A percentile compares a stretch with the other conserved stretches of the same genome.
These are phyloP conservation scores for Fusarium nisikadoi DNA, from an alignment of 2,329 filamentous ascomycete genomes.

Conservation along the genomic window DNA sequence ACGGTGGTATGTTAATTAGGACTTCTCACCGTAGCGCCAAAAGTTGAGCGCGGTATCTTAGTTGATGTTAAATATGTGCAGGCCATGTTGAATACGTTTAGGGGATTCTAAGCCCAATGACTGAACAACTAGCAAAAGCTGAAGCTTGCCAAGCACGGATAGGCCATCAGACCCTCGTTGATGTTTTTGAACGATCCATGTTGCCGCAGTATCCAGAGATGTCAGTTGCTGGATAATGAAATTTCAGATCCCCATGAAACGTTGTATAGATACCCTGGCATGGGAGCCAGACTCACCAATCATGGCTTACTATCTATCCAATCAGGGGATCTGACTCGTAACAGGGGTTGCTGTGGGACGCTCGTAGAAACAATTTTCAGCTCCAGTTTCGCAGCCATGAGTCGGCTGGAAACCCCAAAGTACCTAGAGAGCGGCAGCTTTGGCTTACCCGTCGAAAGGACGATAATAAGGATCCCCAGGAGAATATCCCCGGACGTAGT, in stretches of 20 bases:
- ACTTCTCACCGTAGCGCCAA: not conserved
- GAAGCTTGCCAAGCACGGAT: not conserved
- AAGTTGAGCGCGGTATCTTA: not conserved
- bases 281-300: not conserved
- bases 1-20: not conserved
- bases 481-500: conserved; percentile 17
- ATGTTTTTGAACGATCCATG: not conserved
- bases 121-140: not conserved
- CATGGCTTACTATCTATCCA: not conserved
- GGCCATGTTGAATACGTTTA: not conserved
- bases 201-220: not conserved
- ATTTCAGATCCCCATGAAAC: not conserved
- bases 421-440: conserved; percentile 12
- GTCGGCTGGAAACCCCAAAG: conserved; percentile 7
- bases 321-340: not conserved
- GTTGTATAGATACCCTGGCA: not conserved
- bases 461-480: conserved; percentile 19
- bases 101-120: not conserved
- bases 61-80: not conserved
- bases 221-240: not conserved
- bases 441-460: conserved; percentile 2
- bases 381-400: conserved; percentile 4
- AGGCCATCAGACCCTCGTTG: not conserved
- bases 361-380: conserved; percentile 10
- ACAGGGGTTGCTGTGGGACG: not conserved